A percentile compares a stretch with the other conserved stretches of the same genome.
Evolutionary conservation across 495 filamentous ascomycete genomes (phyloP).

Genomic region (Xylaria grammica): DNA sequence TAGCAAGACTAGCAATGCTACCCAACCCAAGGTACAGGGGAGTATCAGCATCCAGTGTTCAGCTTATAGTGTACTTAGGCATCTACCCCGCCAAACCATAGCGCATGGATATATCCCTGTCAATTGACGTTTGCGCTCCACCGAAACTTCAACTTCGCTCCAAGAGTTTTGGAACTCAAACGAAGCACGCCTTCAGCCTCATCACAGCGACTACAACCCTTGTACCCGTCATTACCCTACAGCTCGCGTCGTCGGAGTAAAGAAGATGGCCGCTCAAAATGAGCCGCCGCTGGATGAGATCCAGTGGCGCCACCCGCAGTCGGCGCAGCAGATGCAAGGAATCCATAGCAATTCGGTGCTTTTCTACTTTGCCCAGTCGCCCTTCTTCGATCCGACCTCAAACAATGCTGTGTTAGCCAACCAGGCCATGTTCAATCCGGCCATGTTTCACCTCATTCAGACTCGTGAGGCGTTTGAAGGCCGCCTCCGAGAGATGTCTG

Average conservation of each 20-base stretch:
- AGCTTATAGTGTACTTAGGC: background rate
- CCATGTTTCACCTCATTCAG: constrained; percentile 60
- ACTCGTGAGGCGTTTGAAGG: constrained; percentile 82
- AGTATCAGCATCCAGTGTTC: background rate
- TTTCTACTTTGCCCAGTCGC: constrained; percentile 87
- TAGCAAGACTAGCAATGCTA: no score
- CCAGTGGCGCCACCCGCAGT: constrained; percentile 68
- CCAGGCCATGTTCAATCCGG: constrained; percentile 74
- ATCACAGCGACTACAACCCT: background rate
- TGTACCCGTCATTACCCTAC: background rate
- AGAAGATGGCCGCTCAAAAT: constrained; percentile 42
- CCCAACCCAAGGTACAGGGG: no score
- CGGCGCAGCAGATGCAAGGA: constrained; percentile 63
- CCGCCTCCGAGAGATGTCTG: constrained; percentile 76
- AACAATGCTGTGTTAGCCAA: constrained; percentile 81
- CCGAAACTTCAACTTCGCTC: constrained; percentile 17
- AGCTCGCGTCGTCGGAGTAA: background rate
- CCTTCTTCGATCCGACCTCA: constrained; percentile 87
- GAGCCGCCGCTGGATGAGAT: constrained; percentile 77
- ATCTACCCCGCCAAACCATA: background rate
- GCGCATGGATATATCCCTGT: constrained; percentile 19
- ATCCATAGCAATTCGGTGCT: constrained; percentile 72
- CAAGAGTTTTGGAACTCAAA: background rate
- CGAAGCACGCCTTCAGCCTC: background rate
- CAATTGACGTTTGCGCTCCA: constrained; percentile 16